phyloP scores from a whole-genome alignment of 140 eudicot genomes.

The Stevia rebaudiana region DNA sequence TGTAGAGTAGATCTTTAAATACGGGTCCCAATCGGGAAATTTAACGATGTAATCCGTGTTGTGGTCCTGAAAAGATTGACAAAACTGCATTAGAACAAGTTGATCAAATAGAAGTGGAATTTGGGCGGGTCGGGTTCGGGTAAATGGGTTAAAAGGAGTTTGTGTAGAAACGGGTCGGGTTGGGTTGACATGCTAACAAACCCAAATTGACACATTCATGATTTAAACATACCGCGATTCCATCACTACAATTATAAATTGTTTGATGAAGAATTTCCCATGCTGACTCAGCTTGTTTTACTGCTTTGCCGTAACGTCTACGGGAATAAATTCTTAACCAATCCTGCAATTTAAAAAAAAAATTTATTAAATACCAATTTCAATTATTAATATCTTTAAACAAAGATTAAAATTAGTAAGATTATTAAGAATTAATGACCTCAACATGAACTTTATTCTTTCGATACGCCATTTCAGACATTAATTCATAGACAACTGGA shows the following conservation, averaged over 20 bases:
- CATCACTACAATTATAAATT: constrained; percentile 78
- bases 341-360: constrained; percentile 49
- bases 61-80: constrained; percentile 56
- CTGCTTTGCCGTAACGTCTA: constrained; percentile 81
- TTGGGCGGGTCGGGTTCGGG: not conserved
- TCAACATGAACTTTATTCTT: constrained; percentile 53
- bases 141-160: not conserved
- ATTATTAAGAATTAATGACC: constrained; percentile 41
- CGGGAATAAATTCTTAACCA: constrained; percentile 74
- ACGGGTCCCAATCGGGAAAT: constrained; percentile 96
- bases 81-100: not conserved
- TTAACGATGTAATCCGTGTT: constrained; percentile 85
- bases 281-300: constrained; percentile 59
- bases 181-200: not conserved
- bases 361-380: not conserved
- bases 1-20: constrained; percentile 12
- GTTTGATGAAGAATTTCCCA: constrained; percentile 83
- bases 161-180: not conserved
- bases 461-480: constrained; percentile 97
- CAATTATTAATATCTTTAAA: not conserved
- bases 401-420: not conserved
- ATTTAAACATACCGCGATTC: constrained; percentile 66
- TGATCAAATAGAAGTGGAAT: not conserved
- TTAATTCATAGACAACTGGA: constrained; percentile 86
- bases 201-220: not conserved